These are phyloP conservation scores for Dictyostelium firmibasis DNA, from an alignment of 78 protist species.

Conservation along the genomic window DNA sequence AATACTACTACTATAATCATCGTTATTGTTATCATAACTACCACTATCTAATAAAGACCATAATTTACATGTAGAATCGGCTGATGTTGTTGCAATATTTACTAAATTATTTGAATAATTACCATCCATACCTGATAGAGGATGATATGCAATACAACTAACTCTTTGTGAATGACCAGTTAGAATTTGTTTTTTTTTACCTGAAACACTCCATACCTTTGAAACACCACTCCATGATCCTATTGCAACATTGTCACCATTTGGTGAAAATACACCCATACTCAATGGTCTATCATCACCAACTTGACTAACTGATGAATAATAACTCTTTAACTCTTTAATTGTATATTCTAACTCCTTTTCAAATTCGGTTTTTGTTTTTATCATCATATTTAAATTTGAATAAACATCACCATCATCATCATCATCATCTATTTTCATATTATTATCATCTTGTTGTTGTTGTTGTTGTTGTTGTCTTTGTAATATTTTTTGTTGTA, in stretches of 20 bases:
- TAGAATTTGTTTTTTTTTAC: background rate
- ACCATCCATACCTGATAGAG: background rate
- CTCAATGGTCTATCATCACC: conserved; percentile 79
- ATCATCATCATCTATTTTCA: background rate
- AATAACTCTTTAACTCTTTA: conserved; percentile 4
- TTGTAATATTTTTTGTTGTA: background rate
- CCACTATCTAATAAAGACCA: conserved; percentile 20
- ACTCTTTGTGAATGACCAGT: conserved; percentile 58
- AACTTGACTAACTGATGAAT: conserved; percentile 21
- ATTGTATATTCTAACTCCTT: background rate
- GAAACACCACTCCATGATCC: conserved; percentile 77
- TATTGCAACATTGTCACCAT: conserved; percentile 33
- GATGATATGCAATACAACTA: conserved; percentile 25
- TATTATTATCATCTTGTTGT: background rate
- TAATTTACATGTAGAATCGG: conserved; percentile 42
- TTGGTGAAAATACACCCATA: conserved; percentile 42
- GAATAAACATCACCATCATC: background rate
- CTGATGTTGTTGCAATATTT: conserved; percentile 56
- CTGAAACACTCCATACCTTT: conserved; percentile 39
- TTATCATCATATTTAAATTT: background rate
- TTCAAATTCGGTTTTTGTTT: conserved; percentile 11
- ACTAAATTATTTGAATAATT: background rate
- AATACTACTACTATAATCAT: no score
- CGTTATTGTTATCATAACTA: background rate
- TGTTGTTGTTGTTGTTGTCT: background rate